A percentile compares a stretch with the other conserved stretches of the same genome.
phyloP scores from a whole-genome alignment of 257 asterid species.

The Striga asiatica region DNA sequence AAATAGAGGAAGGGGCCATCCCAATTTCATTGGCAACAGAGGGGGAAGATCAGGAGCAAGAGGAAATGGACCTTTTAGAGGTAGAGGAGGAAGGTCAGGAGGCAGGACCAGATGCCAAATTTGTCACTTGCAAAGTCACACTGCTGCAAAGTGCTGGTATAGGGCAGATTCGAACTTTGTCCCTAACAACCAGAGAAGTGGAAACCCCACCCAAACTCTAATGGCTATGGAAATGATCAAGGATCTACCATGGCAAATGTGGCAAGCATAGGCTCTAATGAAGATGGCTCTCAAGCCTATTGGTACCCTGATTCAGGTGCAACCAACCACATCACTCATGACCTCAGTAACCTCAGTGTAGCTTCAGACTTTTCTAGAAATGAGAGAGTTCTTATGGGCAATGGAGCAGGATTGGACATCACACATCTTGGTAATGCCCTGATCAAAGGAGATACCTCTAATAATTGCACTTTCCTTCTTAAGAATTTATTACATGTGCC shows the following conservation, averaged over 20 bases:
- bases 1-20: too few species aligned
- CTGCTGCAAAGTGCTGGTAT: too few species aligned
- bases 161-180: too few species aligned
- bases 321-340: not conserved
- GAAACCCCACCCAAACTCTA: too few species aligned
- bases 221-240: too few species aligned
- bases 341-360: not conserved
- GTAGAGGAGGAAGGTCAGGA: too few species aligned
- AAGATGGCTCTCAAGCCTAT: not conserved
- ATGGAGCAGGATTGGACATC: not conserved
- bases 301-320: not conserved
- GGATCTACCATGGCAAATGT: not conserved
- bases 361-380: not conserved
- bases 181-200: too few species aligned
- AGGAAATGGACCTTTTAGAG: too few species aligned
- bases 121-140: too few species aligned
- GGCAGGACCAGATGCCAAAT: too few species aligned
- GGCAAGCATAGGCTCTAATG: not conserved
- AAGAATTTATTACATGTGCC: not conserved
- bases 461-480: not conserved
- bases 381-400: not conserved
- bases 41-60: too few species aligned
- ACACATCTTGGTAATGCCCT: not conserved
- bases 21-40: too few species aligned
- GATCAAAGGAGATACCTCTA: not conserved